Conservation (phyloP, 2,329 filamentous ascomycete genomes). For the Dendryphion nanum region DNA sequence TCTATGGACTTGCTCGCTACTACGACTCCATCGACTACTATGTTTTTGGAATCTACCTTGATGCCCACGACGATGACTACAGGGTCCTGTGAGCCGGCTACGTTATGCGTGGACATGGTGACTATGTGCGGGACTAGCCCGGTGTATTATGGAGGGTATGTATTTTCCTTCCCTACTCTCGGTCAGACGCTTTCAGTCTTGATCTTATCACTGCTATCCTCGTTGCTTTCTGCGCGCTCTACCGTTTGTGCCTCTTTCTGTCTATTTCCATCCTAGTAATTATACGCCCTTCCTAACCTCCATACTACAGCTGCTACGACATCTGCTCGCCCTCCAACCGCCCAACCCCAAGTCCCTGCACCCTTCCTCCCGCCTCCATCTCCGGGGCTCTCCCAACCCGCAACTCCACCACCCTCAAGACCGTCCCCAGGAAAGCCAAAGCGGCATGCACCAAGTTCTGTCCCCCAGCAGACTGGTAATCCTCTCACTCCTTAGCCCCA, state of each 20-base stretch:
- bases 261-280: neutral
- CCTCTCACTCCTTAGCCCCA: too few species aligned
- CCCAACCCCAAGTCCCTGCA: neutral
- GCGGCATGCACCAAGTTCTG: neutral
- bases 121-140: neutral
- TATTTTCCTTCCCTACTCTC: neutral
- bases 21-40: too few species aligned
- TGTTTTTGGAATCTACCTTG: too few species aligned
- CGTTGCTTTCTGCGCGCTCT: too few species aligned
- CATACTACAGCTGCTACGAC: conserved; percentile 1
- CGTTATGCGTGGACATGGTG: neutral
- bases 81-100: neutral
- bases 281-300: neutral
- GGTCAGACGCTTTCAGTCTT: neutral
- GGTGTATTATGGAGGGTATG: neutral
- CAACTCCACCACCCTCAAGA: neutral
- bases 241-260: too few species aligned
- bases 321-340: neutral
- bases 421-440: neutral
- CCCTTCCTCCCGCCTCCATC: neutral
- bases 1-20: neutral
- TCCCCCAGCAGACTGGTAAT: neutral
- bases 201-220: too few species aligned
- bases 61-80: too few species aligned
- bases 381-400: neutral